Conservation (phyloP, 225 moss, liverwort and hornwort species). For the Pleurozium schreberi region DNA sequence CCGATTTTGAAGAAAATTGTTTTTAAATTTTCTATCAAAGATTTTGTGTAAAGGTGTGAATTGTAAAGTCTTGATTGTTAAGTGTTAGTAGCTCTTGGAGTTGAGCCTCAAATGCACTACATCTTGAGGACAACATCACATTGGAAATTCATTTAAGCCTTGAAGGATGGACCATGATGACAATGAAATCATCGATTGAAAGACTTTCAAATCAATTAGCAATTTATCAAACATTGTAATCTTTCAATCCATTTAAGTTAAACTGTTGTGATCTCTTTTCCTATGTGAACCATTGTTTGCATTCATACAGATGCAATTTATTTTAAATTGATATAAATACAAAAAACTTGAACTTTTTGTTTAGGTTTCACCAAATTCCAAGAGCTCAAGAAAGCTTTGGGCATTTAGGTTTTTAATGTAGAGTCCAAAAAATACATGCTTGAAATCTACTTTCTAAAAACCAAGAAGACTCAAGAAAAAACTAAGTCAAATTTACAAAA, state of each 20-base stretch:
- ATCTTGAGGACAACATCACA: too few species aligned
- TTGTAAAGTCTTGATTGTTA: background rate
- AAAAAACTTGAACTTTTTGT: too few species aligned
- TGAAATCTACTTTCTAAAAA: background rate
- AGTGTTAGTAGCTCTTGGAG: rapidly evolving
- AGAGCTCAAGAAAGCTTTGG: background rate
- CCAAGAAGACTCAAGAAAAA: background rate
- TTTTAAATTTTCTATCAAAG: background rate
- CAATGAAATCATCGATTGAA: too few species aligned
- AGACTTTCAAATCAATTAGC: background rate
- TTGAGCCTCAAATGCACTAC: background rate
- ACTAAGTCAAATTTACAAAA: background rate
- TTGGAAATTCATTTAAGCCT: background rate
- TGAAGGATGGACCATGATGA: too few species aligned
- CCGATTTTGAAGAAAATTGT: rapidly evolving
- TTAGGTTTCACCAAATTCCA: background rate
- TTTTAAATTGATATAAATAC: background rate
- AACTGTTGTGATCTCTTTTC: rapidly evolving
- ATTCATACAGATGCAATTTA: rapidly evolving
- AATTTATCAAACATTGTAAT: background rate
- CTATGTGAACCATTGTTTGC: too few species aligned
- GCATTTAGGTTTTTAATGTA: background rate
- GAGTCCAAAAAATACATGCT: background rate
- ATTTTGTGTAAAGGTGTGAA: rapidly evolving
- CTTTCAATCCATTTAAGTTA: background rate